Percentiles rank a stretch among this genome's conserved stretches.
These are phyloP conservation scores for Tillandsia leiboldiana DNA, from an alignment of 176 grass and related monocot species.

Conservation along the genomic window DNA sequence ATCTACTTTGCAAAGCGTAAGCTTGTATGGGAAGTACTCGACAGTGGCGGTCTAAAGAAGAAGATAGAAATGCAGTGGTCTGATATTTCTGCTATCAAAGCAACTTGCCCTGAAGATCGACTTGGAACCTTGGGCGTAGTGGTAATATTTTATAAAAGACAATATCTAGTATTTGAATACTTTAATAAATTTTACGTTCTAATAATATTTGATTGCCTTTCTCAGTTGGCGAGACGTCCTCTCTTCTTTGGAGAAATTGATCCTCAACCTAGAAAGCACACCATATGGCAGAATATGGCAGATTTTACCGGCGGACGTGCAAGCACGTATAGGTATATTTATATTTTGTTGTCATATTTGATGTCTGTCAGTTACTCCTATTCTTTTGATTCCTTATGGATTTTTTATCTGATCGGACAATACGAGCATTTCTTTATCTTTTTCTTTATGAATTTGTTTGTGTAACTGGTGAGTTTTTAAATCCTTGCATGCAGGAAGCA, in stretches of 20 bases:
- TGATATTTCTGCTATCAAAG: conserved; percentile 54
- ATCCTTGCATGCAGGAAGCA: no score
- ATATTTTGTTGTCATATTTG: neutral
- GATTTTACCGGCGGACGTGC: conserved; percentile 82
- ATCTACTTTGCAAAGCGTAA: conserved; percentile 84
- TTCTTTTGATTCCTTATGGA: no score
- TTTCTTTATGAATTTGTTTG: no score
- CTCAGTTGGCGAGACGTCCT: conserved; percentile 59
- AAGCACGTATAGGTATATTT: conserved; percentile 44
- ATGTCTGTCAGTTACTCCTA: no score
- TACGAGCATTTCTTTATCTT: no score
- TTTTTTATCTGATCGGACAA: no score
- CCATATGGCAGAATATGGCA: conserved; percentile 49
- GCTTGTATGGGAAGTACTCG: conserved; percentile 72
- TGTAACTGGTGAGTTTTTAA: no score
- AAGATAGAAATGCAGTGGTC: conserved; percentile 90
- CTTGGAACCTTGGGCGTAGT: conserved; percentile 48
- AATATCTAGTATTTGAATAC: neutral
- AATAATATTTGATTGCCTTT: conserved; percentile 12
- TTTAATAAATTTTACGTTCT: neutral
- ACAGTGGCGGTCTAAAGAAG: conserved; percentile 47
- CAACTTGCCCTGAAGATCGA: conserved; percentile 38
- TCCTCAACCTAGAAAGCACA: conserved; percentile 91
- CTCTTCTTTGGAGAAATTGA: conserved; percentile 72
- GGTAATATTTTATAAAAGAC: conserved; percentile 27